Base-by-base conservation (phyloP, 23 red algal species). In the Cyanidiococcus yangmingshanensis region DNA sequence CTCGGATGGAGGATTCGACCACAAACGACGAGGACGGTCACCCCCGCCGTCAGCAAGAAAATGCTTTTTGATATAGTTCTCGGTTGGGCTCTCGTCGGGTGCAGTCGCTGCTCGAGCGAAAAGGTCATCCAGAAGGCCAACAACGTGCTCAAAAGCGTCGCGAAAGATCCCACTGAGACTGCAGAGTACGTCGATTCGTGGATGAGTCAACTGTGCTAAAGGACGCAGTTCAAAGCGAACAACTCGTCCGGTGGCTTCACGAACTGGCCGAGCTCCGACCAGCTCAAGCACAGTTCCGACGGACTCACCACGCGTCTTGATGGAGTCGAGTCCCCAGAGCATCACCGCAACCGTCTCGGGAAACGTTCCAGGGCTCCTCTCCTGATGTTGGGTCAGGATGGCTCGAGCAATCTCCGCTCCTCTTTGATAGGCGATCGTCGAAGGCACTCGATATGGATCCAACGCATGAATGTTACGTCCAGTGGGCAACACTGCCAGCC, bases 301-400 rank as follows among this genome's bases (percentile, higher is more conserved):
- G 0, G 86, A 82, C 74, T 89, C 86, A 21, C 86, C 86, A 17
- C 82, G 80, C 21, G 86, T 89, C 58, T 89, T 89, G 75, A 89
- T 89, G 32, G 80, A 77, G 68, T 89, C 86, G 12, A 89, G 79
- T 25, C 86, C 86, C 86, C 86, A 89, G 7, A 89, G 79, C 37
- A 79, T 79, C 17, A 89, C 86, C 37, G 86, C 86, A 50, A 89
- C 86, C n/a, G 86, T 89, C 59, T 89, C 78, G 15, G 86, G 86
- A 51, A 63, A 77, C 35, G 58, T 50, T 29, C 86, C 86, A 45
- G 41, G 38, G 79, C 83, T 41, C 16, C 18, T 38, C 15, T 76
- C 86, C 33, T 34, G 39, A 63, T 89, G 86, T 27, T 40, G 67
- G 36, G 31, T 18, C 34, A 89, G 41, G 0, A 76, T 76, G 31